Conservation (phyloP, 192 early-diverging fungal species). For the Coemansia sp. region DNA sequence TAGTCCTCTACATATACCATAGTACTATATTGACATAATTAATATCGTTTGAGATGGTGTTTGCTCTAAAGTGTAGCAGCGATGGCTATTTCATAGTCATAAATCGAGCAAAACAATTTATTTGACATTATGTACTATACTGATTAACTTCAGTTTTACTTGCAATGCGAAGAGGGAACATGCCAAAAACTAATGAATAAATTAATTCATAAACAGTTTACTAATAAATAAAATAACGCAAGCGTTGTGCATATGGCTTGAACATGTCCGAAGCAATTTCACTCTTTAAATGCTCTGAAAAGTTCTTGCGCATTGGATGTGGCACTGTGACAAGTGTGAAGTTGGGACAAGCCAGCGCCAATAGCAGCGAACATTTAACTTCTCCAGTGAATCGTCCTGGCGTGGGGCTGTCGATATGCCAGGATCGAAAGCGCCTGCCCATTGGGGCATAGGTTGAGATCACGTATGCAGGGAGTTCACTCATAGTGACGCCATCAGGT, state of each 20-base stretch:
- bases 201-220: no score
- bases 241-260: neutral
- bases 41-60: no score
- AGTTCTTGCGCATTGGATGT: no score
- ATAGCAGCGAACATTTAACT: neutral
- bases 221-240: slow-evolving; percentile 5
- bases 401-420: neutral
- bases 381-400: neutral
- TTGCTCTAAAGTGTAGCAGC: no score
- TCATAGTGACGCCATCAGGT: neutral
- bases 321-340: neutral
- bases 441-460: neutral
- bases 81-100: no score
- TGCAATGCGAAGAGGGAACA: no score
- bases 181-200: no score
- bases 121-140: no score
- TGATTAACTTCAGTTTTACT: no score
- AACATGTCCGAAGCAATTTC: neutral
- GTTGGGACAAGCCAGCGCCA: neutral
- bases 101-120: no score
- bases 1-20: no score
- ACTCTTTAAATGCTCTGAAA: neutral
- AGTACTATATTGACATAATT: no score
- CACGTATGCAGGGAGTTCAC: neutral
- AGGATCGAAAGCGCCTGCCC: neutral